A percentile compares a stretch with the other conserved stretches of the same genome.
These are phyloP conservation scores for Scedosporium boydii DNA, from an alignment of 2,329 filamentous ascomycete genomes.

Conservation along the genomic window DNA sequence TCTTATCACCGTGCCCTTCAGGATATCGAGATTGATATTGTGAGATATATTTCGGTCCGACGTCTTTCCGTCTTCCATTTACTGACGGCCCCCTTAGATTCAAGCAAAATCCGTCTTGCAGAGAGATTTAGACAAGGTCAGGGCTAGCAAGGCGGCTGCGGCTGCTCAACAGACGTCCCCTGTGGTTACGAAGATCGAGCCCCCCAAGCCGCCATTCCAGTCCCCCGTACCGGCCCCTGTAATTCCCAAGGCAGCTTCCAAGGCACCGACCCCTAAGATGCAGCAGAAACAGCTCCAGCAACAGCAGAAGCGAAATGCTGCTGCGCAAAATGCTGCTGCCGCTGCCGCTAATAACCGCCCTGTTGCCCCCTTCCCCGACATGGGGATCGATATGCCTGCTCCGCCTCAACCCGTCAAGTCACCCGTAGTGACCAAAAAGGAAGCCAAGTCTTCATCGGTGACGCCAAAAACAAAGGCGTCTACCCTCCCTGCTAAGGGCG, in stretches of 20 bases:
- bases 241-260: not conserved
- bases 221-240: not conserved
- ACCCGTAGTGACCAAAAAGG: not conserved
- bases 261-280: slow-evolving; percentile 8
- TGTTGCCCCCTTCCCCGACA: slow-evolving; percentile 46
- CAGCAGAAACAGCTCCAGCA: slow-evolving; percentile 12
- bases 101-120: slow-evolving; percentile 44
- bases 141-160: slow-evolving; percentile 14
- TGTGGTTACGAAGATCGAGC: not conserved
- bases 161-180: not conserved
- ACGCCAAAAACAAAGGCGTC: slow-evolving; percentile 6
- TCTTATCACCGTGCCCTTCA: slow-evolving; percentile 45
- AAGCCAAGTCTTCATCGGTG: slow-evolving; percentile 6
- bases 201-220: not conserved
- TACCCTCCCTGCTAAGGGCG: not conserved
- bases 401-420: slow-evolving; percentile 3
- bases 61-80: not conserved
- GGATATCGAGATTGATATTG: slow-evolving; percentile 48
- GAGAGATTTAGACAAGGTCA: slow-evolving; percentile 39
- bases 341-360: slow-evolving; percentile 14
- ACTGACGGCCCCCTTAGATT: slow-evolving; percentile 16
- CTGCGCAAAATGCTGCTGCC: not conserved
- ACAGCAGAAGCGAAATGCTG: slow-evolving; percentile 5
- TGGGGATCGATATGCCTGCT: slow-evolving; percentile 36
- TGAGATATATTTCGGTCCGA: slow-evolving; percentile 22